Base-by-base conservation (phyloP, 1,139 yeast species). In the Protomyces lactucae-debilis region DNA sequence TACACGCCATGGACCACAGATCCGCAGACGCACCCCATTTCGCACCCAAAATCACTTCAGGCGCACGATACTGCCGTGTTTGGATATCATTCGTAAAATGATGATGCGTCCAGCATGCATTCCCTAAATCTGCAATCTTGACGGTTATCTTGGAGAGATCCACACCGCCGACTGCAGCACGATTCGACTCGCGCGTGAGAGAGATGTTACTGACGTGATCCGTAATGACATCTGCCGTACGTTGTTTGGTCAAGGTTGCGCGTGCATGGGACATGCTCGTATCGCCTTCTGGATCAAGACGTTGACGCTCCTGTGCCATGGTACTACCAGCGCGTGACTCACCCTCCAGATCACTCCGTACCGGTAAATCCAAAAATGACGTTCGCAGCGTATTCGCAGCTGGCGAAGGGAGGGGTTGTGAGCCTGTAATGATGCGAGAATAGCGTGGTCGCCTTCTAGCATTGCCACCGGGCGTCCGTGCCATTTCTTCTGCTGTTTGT, bases 1-100 rank as follows among this genome's bases (percentile, higher is more conserved):
- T 79, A 76, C 96, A 89, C 0, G 92, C 95, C 73, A 85, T 78
- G 46, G 92, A 85, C 96, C 96, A 89, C 56, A 87, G 78, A 73
- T 89, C 96, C 0, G 91, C 84, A 59, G 88, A 83, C 53, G 91
- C 87, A 12, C 96, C 96, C 96, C 96, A 89, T 21, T 79, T 73
- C 18, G 84, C 80, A 56, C 91, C 88, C 57, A 85, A 75, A 32
- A 84, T 75, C 48, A 88, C 86, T 73, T 89, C 96, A 0, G 96
- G 96, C 0, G 95, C 82, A 45, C 96, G 77, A 74, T 89, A 89
- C 73, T 89, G 96, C 55, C 96, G 79, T 0, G 96, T 89, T 75
- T 89, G 96, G 69, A 89, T 88, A 72, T 87, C 93, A 73, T 87
- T 83, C 18, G 95, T 87, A 75, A 86, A 87, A 74, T 89, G 96